A percentile compares a stretch with the other conserved stretches of the same genome.
Conservation (phyloP, 225 moss, liverwort and hornwort species). For the Bryum argenteum region DNA sequence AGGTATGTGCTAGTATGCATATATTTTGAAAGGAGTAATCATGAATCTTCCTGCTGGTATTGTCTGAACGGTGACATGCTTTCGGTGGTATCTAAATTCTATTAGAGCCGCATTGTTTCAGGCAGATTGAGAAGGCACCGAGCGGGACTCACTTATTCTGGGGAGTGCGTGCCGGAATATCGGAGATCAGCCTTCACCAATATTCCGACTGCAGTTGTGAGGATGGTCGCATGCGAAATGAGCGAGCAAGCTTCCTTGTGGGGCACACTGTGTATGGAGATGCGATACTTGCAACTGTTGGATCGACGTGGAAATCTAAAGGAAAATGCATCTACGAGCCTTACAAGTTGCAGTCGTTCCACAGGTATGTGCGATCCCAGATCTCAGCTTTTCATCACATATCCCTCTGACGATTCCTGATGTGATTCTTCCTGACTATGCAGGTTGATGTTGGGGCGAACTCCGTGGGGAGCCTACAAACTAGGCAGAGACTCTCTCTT, state of each 20-base stretch:
- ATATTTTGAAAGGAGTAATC: not conserved
- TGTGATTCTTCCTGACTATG: conserved; percentile 3
- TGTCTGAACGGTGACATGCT: not conserved
- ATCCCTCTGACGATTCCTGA: conserved; percentile 47
- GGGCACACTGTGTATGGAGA: conserved; percentile 85
- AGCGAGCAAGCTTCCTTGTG: conserved; percentile 83
- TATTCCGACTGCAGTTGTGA: conserved; percentile 33
- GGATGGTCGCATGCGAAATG: conserved; percentile 57
- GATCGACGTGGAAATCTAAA: conserved; percentile 75
- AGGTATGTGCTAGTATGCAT: conserved; percentile 46
- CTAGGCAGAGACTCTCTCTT: conserved; percentile 71
- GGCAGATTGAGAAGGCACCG: conserved; percentile 77
- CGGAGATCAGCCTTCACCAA: conserved; percentile 36
- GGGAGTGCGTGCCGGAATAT: conserved; percentile 55
- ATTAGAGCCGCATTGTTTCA: conserved; percentile 30
- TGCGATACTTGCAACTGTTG: conserved; percentile 84
- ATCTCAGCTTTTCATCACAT: no score
- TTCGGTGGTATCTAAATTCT: not conserved
- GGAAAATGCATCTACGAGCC: conserved; percentile 60
- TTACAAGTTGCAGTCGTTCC: conserved; percentile 65
- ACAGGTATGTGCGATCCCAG: conserved; percentile 44
- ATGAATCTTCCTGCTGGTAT: not conserved
- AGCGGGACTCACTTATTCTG: conserved; percentile 79
- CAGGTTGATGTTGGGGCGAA: conserved; percentile 82
- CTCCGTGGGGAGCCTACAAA: conserved; percentile 89